phyloP scores from a whole-genome alignment of 2,329 filamentous ascomycete species.

The Diaporthe eres region DNA sequence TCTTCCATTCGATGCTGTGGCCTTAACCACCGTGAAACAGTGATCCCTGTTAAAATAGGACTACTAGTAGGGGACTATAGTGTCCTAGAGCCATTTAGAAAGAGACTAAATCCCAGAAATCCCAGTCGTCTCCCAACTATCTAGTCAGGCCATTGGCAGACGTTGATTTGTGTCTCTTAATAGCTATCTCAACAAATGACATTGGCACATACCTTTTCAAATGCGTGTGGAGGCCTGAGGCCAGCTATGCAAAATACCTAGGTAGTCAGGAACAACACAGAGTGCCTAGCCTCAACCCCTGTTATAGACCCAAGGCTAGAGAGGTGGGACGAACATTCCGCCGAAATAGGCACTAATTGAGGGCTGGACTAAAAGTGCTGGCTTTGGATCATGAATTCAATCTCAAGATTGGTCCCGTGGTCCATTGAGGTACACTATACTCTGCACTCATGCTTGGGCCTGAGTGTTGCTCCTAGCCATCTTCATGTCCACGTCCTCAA shows the following conservation, averaged over 20 bases:
- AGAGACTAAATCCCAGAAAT: neutral
- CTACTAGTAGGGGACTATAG: neutral
- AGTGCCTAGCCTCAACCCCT: neutral
- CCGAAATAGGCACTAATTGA: neutral
- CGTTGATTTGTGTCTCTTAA: neutral
- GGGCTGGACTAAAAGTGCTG: neutral
- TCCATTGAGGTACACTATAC: neutral
- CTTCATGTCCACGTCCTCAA: neutral
- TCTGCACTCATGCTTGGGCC: neutral
- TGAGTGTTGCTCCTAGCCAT: neutral
- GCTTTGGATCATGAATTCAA: neutral
- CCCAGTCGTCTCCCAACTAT: too few species aligned
- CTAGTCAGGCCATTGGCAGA: neutral
- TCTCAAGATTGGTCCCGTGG: rapidly evolving
- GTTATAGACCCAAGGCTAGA: neutral
- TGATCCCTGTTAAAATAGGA: neutral
- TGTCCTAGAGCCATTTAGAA: too few species aligned
- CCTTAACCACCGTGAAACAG: neutral
- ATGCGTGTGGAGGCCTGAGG: too few species aligned
- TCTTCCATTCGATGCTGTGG: too few species aligned
- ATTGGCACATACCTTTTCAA: neutral
- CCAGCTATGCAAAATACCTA: too few species aligned
- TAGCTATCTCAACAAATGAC: neutral
- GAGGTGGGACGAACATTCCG: neutral
- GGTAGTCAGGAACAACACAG: neutral